A percentile compares a stretch with the other conserved stretches of the same genome.
phyloP scores from a whole-genome alignment of 768 basidiomycete genomes.

The Suillus lakei region DNA sequence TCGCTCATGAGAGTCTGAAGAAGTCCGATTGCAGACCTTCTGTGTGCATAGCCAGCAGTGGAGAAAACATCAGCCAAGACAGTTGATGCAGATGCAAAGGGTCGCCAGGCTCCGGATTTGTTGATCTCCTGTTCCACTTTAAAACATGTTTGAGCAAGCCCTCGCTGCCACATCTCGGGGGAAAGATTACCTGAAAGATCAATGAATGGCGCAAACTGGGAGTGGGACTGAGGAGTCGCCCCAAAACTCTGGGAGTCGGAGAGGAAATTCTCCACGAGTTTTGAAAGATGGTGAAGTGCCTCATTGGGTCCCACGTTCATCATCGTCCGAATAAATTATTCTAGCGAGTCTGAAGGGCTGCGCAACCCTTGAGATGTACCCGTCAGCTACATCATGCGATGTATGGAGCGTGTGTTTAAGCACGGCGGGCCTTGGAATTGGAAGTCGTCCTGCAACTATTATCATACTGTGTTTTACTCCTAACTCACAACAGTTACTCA shows the following conservation, averaged over 20 bases:
- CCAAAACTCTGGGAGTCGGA: conserved; percentile 76
- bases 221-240: conserved; percentile 53
- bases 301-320: conserved; percentile 83
- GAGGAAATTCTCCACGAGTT: conserved; percentile 72
- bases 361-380: conserved; percentile 94
- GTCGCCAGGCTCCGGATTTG: conserved; percentile 74
- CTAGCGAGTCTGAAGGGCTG: conserved; percentile 85
- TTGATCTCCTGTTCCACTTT: conserved; percentile 50
- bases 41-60: conserved; percentile 80
- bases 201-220: conserved; percentile 65
- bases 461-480: background rate
- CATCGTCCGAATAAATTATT: conserved; percentile 88
- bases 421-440: conserved; percentile 74
- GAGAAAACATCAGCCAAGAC: conserved; percentile 88
- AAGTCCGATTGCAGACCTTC: conserved; percentile 73
- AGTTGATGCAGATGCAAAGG: conserved; percentile 82
- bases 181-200: conserved; percentile 49
- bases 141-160: conserved; percentile 14
- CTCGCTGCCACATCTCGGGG: conserved; percentile 5
- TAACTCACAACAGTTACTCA: conserved; percentile 24
- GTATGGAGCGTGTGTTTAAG: conserved; percentile 93
- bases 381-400: conserved; percentile 96
- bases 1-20: conserved; percentile 75
- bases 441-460: conserved; percentile 59
- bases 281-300: conserved; percentile 71